phyloP scores from a whole-genome alignment of 129 eudicot genomes.

The Flaveria brownii region DNA sequence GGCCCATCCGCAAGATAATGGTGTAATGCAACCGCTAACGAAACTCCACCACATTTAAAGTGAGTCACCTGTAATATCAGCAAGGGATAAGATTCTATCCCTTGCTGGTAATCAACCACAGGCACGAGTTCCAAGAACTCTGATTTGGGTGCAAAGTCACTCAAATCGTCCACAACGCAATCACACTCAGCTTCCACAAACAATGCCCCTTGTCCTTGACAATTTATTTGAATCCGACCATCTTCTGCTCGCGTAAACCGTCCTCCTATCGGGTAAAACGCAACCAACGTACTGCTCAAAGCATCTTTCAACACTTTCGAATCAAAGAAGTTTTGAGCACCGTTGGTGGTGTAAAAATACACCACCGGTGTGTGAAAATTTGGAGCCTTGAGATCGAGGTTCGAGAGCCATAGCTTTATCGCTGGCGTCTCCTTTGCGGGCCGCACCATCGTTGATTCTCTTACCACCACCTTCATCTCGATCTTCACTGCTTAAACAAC shows the following conservation, averaged over 20 bases:
- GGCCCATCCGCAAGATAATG: not conserved
- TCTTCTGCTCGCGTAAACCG: conserved; percentile 1
- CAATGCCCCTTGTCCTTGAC: conserved; percentile 1
- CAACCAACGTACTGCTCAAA: conserved; percentile 6
- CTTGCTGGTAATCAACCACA: not conserved
- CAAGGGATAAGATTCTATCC: conserved; percentile 1
- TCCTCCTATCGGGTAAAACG: conserved; percentile 18
- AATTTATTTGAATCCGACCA: conserved; percentile 1
- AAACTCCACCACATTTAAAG: conserved; percentile 20
- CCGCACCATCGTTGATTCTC: not conserved
- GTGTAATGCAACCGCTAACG: not conserved
- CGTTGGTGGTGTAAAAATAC: not conserved
- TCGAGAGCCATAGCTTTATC: conserved; percentile 19
- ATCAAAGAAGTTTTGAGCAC: conserved; percentile 12
- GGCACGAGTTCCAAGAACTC: not conserved
- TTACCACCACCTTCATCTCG: no score
- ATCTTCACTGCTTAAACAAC: no score
- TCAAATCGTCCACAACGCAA: not conserved
- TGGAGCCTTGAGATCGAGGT: not conserved
- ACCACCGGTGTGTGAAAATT: not conserved
- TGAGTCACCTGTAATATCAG: not conserved
- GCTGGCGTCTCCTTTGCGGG: not conserved
- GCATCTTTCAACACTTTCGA: conserved; percentile 1
- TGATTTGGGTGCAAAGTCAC: not conserved
- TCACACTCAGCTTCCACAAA: conserved; percentile 11